Percentiles rank a stretch among this genome's conserved stretches.
These are phyloP conservation scores for Aspergillus tanneri DNA, from an alignment of 2,329 filamentous ascomycete species.

Conservation along the genomic window DNA sequence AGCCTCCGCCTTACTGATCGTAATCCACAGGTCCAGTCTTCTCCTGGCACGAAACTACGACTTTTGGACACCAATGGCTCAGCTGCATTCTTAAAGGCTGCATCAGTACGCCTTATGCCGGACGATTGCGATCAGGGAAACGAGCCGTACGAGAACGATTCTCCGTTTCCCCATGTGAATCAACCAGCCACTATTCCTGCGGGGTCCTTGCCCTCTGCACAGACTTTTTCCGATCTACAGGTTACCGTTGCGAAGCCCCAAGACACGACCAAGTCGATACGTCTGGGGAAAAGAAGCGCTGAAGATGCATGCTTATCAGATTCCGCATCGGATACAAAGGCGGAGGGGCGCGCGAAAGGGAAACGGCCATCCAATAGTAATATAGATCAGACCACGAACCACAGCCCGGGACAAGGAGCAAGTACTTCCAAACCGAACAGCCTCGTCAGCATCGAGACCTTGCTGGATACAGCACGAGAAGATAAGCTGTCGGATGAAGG, in stretches of 20 bases:
- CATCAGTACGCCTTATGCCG: conserved; percentile 12
- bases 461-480: background rate
- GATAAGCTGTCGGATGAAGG: background rate
- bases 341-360: conserved; percentile 5
- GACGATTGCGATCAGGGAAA: conserved; percentile 4
- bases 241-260: conserved; percentile 3
- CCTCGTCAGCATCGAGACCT: background rate
- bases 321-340: conserved; percentile 24
- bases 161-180: background rate
- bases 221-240: background rate
- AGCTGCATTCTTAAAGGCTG: conserved; percentile 13
- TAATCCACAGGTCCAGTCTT: conserved; percentile 23
- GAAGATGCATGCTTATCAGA: conserved; percentile 30
- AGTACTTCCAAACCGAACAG: background rate
- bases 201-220: background rate
- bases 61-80: conserved; percentile 22
- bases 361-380: background rate
- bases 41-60: conserved; percentile 22
- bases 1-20: background rate
- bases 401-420: background rate
- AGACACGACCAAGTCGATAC: conserved; percentile 5
- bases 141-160: background rate
- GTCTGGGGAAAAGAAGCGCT: conserved; percentile 29
- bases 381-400: background rate
- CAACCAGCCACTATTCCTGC: background rate